A percentile compares a stretch with the other conserved stretches of the same genome.
Evolutionary conservation across 2,329 filamentous ascomycete genomes (phyloP).

Genomic region (Exophiala lecanii-corni): DNA sequence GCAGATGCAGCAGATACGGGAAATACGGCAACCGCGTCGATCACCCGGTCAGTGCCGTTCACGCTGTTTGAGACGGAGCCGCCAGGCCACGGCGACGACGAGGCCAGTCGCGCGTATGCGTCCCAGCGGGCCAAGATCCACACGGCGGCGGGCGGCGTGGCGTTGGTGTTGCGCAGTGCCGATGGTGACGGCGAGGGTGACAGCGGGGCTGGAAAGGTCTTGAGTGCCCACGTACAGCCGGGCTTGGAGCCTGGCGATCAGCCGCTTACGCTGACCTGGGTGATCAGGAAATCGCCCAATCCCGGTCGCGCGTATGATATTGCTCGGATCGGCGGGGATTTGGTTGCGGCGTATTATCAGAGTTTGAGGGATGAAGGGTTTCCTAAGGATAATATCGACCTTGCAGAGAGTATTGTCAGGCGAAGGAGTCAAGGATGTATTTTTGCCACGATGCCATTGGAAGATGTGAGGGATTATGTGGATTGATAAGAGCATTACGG

Average conservation of each 20-base stretch:
- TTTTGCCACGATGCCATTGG: constrained; percentile 18
- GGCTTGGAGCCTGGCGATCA: constrained; percentile 21
- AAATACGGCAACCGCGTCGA: too few species aligned
- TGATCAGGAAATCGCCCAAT: constrained; percentile 19
- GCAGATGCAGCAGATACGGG: constrained; percentile 14
- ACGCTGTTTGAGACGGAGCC: constrained; percentile 25
- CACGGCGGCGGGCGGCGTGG: constrained; percentile 20
- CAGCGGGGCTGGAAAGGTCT: constrained; percentile 5
- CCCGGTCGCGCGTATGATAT: constrained; percentile 12
- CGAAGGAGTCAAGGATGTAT: constrained; percentile 11
- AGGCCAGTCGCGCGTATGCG: constrained; percentile 13
- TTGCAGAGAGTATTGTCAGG: constrained; percentile 21
- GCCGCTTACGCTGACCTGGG: constrained; percentile 23
- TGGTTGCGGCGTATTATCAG: constrained; percentile 24
- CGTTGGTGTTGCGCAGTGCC: constrained; percentile 16
- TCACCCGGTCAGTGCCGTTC: too few species aligned
- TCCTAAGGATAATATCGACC: constrained; percentile 21
- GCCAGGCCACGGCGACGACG: constrained; percentile 20
- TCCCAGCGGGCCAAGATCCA: constrained; percentile 21
- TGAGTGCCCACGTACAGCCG: constrained; percentile 24
- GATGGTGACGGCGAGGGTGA: neutral
- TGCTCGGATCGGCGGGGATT: constrained; percentile 9
- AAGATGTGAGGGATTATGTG: constrained; percentile 15
- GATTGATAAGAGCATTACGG: constrained; percentile 4
- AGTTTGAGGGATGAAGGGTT: constrained; percentile 25